Percentiles rank a stretch among this genome's conserved stretches.
Evolutionary conservation across 306 rosid genomes (phyloP).

Genomic region (Vigna mungo): DNA sequence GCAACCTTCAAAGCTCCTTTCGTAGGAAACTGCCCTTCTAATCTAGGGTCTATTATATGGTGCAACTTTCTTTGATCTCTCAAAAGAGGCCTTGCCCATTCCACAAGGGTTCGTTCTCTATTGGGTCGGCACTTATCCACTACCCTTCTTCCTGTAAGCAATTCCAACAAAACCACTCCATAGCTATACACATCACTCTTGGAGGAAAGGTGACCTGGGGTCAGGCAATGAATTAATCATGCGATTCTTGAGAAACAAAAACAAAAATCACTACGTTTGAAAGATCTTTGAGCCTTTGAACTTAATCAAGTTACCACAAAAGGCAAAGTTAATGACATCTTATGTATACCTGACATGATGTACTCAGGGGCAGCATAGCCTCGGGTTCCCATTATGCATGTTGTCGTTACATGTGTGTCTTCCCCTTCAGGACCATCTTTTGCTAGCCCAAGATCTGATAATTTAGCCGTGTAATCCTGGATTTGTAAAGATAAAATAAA

Average conservation of each 20-base stretch:
- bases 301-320: background rate
- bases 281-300: background rate
- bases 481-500: background rate
- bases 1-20: constrained; percentile 67
- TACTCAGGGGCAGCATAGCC: constrained; percentile 95
- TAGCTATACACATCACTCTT: constrained; percentile 88
- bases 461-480: constrained; percentile 75
- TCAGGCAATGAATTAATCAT: constrained; percentile 3
- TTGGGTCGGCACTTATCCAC: constrained; percentile 56
- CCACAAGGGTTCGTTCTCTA: constrained; percentile 63
- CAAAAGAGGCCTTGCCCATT: constrained; percentile 80
- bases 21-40: constrained; percentile 71
- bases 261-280: background rate
- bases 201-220: constrained; percentile 75
- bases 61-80: constrained; percentile 61
- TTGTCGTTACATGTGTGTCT: constrained; percentile 70
- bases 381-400: constrained; percentile 74
- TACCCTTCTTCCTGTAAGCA: constrained; percentile 75
- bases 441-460: constrained; percentile 85
- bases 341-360: constrained; percentile 62
- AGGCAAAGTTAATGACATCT: background rate
- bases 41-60: constrained; percentile 58
- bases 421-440: constrained; percentile 81
- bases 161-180: constrained; percentile 84
- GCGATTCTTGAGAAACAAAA: background rate